Base-by-base conservation (phyloP, 805 yeast genomes). In the Kuraishia capsulata region DNA sequence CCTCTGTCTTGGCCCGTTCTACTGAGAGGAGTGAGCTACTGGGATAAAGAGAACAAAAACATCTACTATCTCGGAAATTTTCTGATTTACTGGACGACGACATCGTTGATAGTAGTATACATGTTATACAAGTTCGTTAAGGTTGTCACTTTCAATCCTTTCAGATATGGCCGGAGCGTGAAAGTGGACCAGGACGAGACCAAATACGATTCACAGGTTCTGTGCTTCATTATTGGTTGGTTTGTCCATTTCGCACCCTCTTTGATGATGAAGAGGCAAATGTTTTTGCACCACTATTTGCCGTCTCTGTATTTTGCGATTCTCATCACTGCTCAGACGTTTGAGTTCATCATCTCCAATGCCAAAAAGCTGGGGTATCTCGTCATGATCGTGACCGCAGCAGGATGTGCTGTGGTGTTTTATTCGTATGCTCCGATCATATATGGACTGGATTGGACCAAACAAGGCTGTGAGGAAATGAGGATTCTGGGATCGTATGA, bases 51-150 rank as follows among this genome's bases (percentile, higher is more conserved):
- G 35, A 57, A 65, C 38, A 54, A 57, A 21, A 64, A 62, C 34
- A 61, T 84, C 25, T 81, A 80, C 52, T 65, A 73, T 20, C 48
- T 81, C 13, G 94, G 94, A 4, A 86, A 84, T 56, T 59, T 72
- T 17, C 65, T 72, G 10, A 65, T 74, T 10, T 81, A 81, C 61
- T 72, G 71, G 56, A 42, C 68, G 3, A 67, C 72, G 3, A 48
- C 65, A 11, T 38, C 62, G 3, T 45, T 61, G 16, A 43, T 73
- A 5, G 38, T 59, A 8, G 48, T 50, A 5, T 53, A 47, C 29
- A 4, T 42, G 14, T 18, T 51, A 6, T 40, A 46, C 28, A 37
- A 16, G 44, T 14, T 34, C 16, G 20, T 34, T 17, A 19, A 29
- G n/a, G 14, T 39, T 4, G 10, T 34, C 20, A 18, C 23, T 10